Evolutionary conservation across 345 rosid genomes (phyloP), one percentile per base, ranked within the genome.

Genomic region (Iberis pinnata): DNA sequence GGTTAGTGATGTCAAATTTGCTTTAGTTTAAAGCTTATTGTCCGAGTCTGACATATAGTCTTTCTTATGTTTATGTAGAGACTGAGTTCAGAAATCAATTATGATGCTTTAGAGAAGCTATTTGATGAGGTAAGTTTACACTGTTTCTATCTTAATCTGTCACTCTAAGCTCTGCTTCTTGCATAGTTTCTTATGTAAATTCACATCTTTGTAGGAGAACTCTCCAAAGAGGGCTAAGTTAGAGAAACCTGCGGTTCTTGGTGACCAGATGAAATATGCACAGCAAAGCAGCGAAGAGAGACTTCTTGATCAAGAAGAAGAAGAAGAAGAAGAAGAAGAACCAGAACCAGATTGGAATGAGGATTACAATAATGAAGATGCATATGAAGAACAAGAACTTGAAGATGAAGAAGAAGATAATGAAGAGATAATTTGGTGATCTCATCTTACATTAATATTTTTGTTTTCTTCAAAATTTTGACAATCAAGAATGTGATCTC

Each of bases 51-150:
- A 43, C 25, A 47, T 9, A 17, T 49, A 52, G 38, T 56, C 37
- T 56, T 52, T 3, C 9, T 29, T 29, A 29, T 29, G 36, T 57
- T 20, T 9, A 16, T 57, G 39, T 52, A 69, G 73, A 46, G 61
- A 47, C 52, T 2, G 41, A 63, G 56, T 58, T n/a, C 39, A 20
- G n/a, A 43, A 10, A 63, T 69, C 39, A 51, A 58, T 50, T 69
- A 31, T 11, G 61, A 69, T 38, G 14, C 18, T 42, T 58, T 69
- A 65, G 64, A 69, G 53, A 40, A 58, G 46, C 61, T 69, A 45
- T 57, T 69, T 63, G 61, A 45, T 58, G 40, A 15, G 43, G 73
- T 69, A 69, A 51, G 73, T 57, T 13, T 44, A 11, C 39, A n/a
- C 9, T 6, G 25, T 22, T n/a, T n/a, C n/a, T n/a, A n/a, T 22